Conservation (phyloP, 2,329 filamentous ascomycete species). For the Pseudogymnoascus sp. region DNA sequence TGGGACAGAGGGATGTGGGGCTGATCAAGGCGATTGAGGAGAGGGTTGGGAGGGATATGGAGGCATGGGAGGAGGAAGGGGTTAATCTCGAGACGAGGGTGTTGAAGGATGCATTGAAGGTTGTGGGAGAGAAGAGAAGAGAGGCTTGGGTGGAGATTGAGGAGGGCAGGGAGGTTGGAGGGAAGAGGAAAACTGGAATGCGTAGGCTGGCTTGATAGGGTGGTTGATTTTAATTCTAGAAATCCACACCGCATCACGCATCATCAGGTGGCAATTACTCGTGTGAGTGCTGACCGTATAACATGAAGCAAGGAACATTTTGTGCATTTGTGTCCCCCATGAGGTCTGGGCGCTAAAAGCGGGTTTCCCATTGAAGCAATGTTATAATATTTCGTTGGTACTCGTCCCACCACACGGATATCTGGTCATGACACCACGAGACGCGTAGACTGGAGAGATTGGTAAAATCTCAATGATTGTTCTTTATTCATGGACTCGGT, state of each 20-base stretch:
- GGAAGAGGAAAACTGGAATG: slow-evolving; percentile 62
- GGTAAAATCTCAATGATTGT: too few species aligned
- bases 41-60: slow-evolving; percentile 72
- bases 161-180: slow-evolving; percentile 81
- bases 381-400: not conserved
- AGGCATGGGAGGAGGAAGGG: slow-evolving; percentile 76
- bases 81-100: slow-evolving; percentile 92
- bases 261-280: not conserved
- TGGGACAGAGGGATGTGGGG: slow-evolving; percentile 88
- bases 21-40: slow-evolving; percentile 84
- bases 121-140: slow-evolving; percentile 88
- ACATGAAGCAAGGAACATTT: not conserved
- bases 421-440: not conserved
- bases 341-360: not conserved
- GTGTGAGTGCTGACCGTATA: not conserved
- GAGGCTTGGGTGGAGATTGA: slow-evolving; percentile 87
- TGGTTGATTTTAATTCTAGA: not conserved
- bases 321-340: not conserved
- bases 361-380: not conserved
- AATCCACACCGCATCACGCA: not conserved
- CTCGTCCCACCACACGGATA: not conserved
- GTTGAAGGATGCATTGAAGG: slow-evolving; percentile 73
- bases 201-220: slow-evolving; percentile 33
- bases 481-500: not conserved
- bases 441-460: not conserved